Base-by-base conservation (phyloP, 805 yeast species). In the Blastobotrys attinorum region DNA sequence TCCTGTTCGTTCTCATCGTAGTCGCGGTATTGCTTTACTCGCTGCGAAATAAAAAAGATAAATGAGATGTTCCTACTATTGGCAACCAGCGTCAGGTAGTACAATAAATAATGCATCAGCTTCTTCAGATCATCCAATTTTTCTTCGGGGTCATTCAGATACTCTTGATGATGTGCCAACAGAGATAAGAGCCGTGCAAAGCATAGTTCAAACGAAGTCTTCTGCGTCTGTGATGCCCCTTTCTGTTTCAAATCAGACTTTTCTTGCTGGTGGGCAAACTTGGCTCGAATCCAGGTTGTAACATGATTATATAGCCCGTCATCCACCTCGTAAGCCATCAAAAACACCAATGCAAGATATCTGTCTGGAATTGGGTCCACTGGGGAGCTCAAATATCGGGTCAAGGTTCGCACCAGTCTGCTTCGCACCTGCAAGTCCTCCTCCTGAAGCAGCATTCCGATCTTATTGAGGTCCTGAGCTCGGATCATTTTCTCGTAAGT, bases 1-100 rank as follows among this genome's bases (percentile, higher is more conserved):
- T 25, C 29, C n/a, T n/a, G n/a, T 20, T 53, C 57, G 23, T 55
- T 58, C 32, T 60, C 65, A 3, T 55, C 58, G 3, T 70, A 72
- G 63, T 86, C 95, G 41, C 77, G 70, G 53, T 79, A 83, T 59
- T 85, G 94, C 57, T 86, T 87, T 16, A 86, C 73, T 43, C 95
- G 71, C 46, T 83, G 83, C 0, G 92, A 78, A 40, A 85, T 65
- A 59, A 88, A 87, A 57, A 77, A 87, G 4, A 88, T 59, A 46
- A 86, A 59, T 4, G 90, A 81, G 29, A 83, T 67, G 53, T 87
- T 89, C 23, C 79, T 81, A 37, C 73, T 71, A 2, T 71, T 76
- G 0, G 81, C 80, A 37, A 86, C 72, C 3, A 74, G 57, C 32
- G 73, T 79, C 40, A 86, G 59, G 47, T 70, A 82, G 59, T 76